These are phyloP conservation scores for Aspergillus steynii DNA, from an alignment of 495 filamentous ascomycete species.

Conservation along the genomic window DNA sequence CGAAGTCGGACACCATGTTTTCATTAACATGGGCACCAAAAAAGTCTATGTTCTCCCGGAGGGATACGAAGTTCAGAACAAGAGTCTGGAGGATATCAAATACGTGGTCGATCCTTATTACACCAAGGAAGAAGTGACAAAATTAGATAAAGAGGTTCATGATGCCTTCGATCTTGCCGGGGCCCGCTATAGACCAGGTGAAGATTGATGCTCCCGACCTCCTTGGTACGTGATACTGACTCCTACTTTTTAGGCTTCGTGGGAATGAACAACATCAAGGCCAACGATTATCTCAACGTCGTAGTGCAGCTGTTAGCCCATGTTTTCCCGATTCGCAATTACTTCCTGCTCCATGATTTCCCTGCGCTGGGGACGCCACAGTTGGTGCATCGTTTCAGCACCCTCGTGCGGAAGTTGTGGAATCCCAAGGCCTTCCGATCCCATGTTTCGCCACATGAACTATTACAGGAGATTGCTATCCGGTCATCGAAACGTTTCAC, in stretches of 20 bases:
- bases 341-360: slow-evolving; percentile 76
- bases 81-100: slow-evolving; percentile 97
- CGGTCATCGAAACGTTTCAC: slow-evolving; percentile 91
- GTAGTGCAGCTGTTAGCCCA: slow-evolving; percentile 92
- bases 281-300: slow-evolving; percentile 98
- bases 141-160: slow-evolving; percentile 75
- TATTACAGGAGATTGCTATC: slow-evolving; percentile 91
- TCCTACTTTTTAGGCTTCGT: slow-evolving; percentile 66
- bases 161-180: slow-evolving; percentile 76
- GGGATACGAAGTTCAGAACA: slow-evolving; percentile 94
- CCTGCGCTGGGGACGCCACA: slow-evolving; percentile 50
- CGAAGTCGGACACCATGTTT: slow-evolving; percentile 93
- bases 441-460: slow-evolving; percentile 95
- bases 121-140: slow-evolving; percentile 71
- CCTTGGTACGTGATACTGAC: slow-evolving; percentile 13
- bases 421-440: slow-evolving; percentile 95
- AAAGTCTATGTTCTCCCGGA: slow-evolving; percentile 96
- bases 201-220: slow-evolving; percentile 10
- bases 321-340: slow-evolving; percentile 87
- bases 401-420: slow-evolving; percentile 95
- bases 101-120: slow-evolving; percentile 95
- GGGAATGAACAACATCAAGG: slow-evolving; percentile 99
- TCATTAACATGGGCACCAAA: slow-evolving; percentile 94
- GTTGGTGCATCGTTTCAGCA: slow-evolving; percentile 76
- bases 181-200: slow-evolving; percentile 80